Evolutionary conservation across 2,329 filamentous ascomycete genomes (phyloP), one percentile per base, ranked within the genome.

Genomic region (Colletotrichum kahawae): DNA sequence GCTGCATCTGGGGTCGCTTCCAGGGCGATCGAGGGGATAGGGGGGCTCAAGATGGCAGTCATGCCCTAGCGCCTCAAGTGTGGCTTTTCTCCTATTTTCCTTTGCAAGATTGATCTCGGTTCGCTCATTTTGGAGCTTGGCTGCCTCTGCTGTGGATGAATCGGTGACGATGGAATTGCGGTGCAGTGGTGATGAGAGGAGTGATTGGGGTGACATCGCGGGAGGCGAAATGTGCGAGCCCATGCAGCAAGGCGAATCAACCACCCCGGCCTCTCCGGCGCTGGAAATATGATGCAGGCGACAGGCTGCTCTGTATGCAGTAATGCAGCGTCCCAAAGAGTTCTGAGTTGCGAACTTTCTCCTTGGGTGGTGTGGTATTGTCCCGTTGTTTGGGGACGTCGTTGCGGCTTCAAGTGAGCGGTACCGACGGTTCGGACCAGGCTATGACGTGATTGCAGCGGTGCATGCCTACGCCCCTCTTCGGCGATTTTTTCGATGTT

Each of bases 371-470:
- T 65, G 51, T 31, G 29, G 16, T 43, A n/a, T 57, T 34, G 29
- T 65, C 18, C n/a, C 43, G 10, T 4, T 16, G 54, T 27, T 51
- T 38, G 65, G 60, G 29, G 21, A 67, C 34, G n/a, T 56, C 33
- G 59, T 21, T 70, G 68, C 59, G 67, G 67, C 59, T 59, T 24
- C 31, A 10, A 21, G 43, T 21, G 21, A 29, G 65, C 65, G 43
- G 43, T 74, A 66, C 71, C 71, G 71, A 66, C 48, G 36, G 71
- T 71, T 34, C 51, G 71, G 71, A 74, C 67, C 71, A 27, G 59
- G 24, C 67, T 67, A 74, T 74, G 67, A 71, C 71, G 71, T 68
- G 59, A 74, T 63, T 43, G 67, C 67, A 54, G 67, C 59, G 38
- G 24, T 51, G n/a, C 43, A 51, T 10, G 43, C 43, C 43, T 7